These are phyloP conservation scores for Hemisphaericaspora lyxosophila DNA, from an alignment of 1,139 yeast species.

Conservation along the genomic window DNA sequence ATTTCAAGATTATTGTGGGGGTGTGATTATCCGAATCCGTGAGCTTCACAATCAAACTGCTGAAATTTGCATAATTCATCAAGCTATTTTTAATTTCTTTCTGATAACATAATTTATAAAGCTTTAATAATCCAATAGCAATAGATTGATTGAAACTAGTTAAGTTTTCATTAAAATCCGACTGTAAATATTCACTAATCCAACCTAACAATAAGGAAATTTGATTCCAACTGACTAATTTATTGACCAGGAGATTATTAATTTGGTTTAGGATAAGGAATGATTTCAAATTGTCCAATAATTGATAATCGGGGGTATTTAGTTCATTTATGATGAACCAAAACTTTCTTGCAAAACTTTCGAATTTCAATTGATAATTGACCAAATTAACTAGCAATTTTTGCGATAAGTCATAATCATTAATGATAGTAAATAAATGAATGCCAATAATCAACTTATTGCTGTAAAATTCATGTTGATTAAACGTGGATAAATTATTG, in stretches of 20 bases:
- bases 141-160: constrained; percentile 20
- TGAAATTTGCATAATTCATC: constrained; percentile 15
- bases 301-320: constrained; percentile 9
- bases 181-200: constrained; percentile 23
- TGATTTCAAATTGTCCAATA: constrained; percentile 29
- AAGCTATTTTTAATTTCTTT: constrained; percentile 21
- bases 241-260: constrained; percentile 28
- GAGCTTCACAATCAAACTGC: constrained; percentile 7
- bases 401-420: constrained; percentile 37
- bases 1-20: constrained; percentile 17
- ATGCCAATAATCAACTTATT: constrained; percentile 17
- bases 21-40: constrained; percentile 7
- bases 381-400: constrained; percentile 28
- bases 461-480: background rate
- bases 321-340: constrained; percentile 31
- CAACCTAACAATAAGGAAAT: constrained; percentile 30
- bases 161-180: constrained; percentile 8
- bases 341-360: constrained; percentile 32
- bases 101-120: constrained; percentile 22
- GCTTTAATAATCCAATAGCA: constrained; percentile 23
- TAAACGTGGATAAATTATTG: constrained; percentile 5
- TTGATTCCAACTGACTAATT: constrained; percentile 28
- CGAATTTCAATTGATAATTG: constrained; percentile 29
- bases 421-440: constrained; percentile 36
- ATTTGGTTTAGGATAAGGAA: constrained; percentile 31